Conservation (phyloP, 805 yeast species). For the Priceomyces melissophilus region DNA sequence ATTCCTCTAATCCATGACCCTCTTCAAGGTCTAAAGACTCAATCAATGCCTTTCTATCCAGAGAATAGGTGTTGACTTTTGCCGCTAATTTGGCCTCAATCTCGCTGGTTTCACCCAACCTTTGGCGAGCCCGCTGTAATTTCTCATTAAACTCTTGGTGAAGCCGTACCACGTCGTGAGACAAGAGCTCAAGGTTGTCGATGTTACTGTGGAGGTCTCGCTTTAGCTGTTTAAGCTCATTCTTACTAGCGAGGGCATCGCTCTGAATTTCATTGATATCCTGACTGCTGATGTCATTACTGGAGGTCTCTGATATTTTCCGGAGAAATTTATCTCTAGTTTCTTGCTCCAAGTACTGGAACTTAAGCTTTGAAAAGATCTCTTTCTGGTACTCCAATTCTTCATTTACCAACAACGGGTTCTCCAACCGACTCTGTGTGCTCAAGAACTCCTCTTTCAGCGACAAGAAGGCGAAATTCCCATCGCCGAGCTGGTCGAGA, state of each 20-base stretch:
- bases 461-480: conserved; percentile 3
- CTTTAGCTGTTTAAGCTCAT: conserved; percentile 22
- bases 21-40: conserved; percentile 4
- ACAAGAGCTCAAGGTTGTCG: conserved; percentile 23
- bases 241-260: conserved; percentile 19
- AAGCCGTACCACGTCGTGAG: conserved; percentile 22
- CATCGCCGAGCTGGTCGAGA: background rate
- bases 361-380: conserved; percentile 53
- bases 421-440: conserved; percentile 10
- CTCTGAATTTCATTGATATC: conserved; percentile 19
- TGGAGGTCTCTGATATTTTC: conserved; percentile 31
- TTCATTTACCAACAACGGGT: conserved; percentile 30
- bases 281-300: conserved; percentile 13
- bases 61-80: conserved; percentile 9
- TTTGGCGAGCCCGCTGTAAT: conserved; percentile 20
- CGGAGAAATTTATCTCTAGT: conserved; percentile 65
- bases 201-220: conserved; percentile 24
- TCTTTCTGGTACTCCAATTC: conserved; percentile 38
- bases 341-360: conserved; percentile 68
- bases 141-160: conserved; percentile 22
- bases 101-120: conserved; percentile 20
- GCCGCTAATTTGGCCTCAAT: conserved; percentile 18
- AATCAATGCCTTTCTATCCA: conserved; percentile 8
- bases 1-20: background rate
- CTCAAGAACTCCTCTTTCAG: conserved; percentile 15